Percentiles rank a stretch among this genome's conserved stretches.
phyloP scores from a whole-genome alignment of 1,139 yeast genomes.

The Lodderomyces pseudojiufengensis region DNA sequence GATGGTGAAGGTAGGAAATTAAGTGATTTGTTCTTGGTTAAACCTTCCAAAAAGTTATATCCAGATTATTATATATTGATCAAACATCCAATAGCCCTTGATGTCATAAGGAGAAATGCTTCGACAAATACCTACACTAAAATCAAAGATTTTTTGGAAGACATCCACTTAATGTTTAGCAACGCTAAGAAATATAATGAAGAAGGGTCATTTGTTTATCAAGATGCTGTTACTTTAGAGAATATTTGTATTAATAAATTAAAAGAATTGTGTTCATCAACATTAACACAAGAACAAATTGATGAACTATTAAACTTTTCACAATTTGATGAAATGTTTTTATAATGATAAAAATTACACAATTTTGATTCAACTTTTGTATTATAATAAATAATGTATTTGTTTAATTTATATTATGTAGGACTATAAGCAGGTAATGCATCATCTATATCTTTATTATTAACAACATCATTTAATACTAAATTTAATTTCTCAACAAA shows the following conservation, averaged over 20 bases:
- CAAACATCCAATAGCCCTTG: slow-evolving; percentile 77
- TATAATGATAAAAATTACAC: not conserved
- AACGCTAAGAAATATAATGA: slow-evolving; percentile 89
- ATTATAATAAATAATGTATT: slow-evolving; percentile 3
- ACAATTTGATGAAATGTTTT: slow-evolving; percentile 46
- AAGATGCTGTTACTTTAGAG: slow-evolving; percentile 72
- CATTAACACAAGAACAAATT: slow-evolving; percentile 24
- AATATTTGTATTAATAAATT: slow-evolving; percentile 36
- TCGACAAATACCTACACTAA: slow-evolving; percentile 48
- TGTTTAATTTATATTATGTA: not conserved
- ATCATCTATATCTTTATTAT: slow-evolving; percentile 40
- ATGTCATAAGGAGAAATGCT: slow-evolving; percentile 60
- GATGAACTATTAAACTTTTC: slow-evolving; percentile 40
- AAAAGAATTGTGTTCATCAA: slow-evolving; percentile 28
- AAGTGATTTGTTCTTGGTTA: slow-evolving; percentile 61
- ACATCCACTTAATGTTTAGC: slow-evolving; percentile 70
- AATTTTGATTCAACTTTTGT: slow-evolving; percentile 5
- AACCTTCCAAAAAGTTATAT: slow-evolving; percentile 69
- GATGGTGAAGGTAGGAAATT: slow-evolving; percentile 43
- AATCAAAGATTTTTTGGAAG: slow-evolving; percentile 63
- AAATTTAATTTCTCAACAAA: slow-evolving; percentile 29
- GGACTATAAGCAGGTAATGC: slow-evolving; percentile 40
- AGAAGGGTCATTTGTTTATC: slow-evolving; percentile 79
- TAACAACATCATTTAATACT: slow-evolving; percentile 29
- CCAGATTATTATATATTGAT: slow-evolving; percentile 87